These are phyloP conservation scores for Prunus armeniaca DNA, from an alignment of 306 rosid species.

Conservation along the genomic window DNA sequence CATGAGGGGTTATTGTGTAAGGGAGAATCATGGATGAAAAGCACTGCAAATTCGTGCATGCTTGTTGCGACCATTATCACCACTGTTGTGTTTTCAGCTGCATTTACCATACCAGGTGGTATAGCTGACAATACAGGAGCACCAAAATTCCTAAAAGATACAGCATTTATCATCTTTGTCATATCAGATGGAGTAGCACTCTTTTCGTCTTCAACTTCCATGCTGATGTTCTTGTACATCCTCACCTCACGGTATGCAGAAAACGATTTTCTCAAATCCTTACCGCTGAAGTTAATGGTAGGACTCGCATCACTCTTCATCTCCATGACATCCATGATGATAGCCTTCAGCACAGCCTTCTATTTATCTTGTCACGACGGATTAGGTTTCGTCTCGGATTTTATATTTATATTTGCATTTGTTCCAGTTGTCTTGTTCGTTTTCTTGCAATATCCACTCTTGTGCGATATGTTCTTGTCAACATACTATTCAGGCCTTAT, in stretches of 20 bases:
- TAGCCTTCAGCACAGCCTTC: conserved; percentile 43
- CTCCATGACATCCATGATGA: conserved; percentile 47
- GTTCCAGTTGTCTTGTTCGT: conserved; percentile 35
- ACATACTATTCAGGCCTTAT: conserved; percentile 31
- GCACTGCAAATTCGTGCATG: conserved; percentile 48
- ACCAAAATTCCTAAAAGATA: conserved; percentile 1
- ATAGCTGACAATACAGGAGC: conserved; percentile 6
- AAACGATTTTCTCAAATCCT: conserved; percentile 36
- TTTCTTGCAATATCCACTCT: conserved; percentile 26
- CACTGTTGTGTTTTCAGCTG: conserved; percentile 48
- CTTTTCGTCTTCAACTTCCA: conserved; percentile 41
- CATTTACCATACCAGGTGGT: conserved; percentile 46
- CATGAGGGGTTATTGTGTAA: conserved; percentile 26
- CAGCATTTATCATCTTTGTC: conserved; percentile 12
- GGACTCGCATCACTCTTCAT: conserved; percentile 41
- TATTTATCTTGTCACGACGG: conserved; percentile 26
- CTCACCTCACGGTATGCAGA: conserved; percentile 51
- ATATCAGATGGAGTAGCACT: conserved; percentile 41
- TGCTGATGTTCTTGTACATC: conserved; percentile 44
- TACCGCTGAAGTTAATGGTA: conserved; percentile 41
- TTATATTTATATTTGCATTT: conserved; percentile 21
- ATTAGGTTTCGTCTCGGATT: conserved; percentile 27
- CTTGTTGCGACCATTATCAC: conserved; percentile 47
- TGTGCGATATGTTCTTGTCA: conserved; percentile 37
- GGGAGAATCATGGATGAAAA: conserved; percentile 55